Evolutionary conservation across 2,329 filamentous ascomycete species (phyloP).

Genomic region (Ceratocystis diversiconidia): DNA sequence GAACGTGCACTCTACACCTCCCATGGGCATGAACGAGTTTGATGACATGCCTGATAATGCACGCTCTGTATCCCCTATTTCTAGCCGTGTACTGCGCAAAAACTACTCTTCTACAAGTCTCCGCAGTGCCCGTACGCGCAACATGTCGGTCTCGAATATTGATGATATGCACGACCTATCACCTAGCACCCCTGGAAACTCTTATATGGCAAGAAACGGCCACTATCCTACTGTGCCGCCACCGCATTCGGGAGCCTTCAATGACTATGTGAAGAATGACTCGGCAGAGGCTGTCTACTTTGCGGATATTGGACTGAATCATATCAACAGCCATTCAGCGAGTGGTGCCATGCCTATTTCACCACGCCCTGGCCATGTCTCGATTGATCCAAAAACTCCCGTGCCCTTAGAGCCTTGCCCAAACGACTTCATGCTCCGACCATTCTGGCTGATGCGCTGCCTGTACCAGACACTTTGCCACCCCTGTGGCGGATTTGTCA

Average conservation of each 20-base stretch:
- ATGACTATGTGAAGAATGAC: conserved; percentile 40
- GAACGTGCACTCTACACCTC: conserved; percentile 13
- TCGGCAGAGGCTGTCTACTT: conserved; percentile 59
- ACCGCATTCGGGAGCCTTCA: conserved; percentile 49
- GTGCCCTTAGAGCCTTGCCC: conserved; percentile 82
- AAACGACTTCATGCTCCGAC: conserved; percentile 73
- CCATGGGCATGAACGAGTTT: conserved; percentile 14
- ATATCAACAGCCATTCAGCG: conserved; percentile 9
- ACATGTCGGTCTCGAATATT: conserved; percentile 50
- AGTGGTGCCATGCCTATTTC: conserved; percentile 3
- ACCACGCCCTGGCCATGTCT: conserved; percentile 51
- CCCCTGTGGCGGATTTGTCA: conserved; percentile 80
- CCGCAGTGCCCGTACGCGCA: conserved; percentile 58
- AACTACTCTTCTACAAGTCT: conserved; percentile 58
- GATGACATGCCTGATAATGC: conserved; percentile 24
- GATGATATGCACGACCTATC: conserved; percentile 53
- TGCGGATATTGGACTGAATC: conserved; percentile 70
- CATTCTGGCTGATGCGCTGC: conserved; percentile 95
- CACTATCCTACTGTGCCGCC: conserved; percentile 53
- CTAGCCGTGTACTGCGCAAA: conserved; percentile 42
- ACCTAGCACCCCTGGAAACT: conserved; percentile 59
- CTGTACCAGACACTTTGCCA: conserved; percentile 87
- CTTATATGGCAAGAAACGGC: conserved; percentile 33
- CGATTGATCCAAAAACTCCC: conserved; percentile 38
- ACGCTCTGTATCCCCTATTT: conserved; percentile 40